Conservation (phyloP, 371 early-diverging fungal genomes). For the Capniomyces stellatus region DNA sequence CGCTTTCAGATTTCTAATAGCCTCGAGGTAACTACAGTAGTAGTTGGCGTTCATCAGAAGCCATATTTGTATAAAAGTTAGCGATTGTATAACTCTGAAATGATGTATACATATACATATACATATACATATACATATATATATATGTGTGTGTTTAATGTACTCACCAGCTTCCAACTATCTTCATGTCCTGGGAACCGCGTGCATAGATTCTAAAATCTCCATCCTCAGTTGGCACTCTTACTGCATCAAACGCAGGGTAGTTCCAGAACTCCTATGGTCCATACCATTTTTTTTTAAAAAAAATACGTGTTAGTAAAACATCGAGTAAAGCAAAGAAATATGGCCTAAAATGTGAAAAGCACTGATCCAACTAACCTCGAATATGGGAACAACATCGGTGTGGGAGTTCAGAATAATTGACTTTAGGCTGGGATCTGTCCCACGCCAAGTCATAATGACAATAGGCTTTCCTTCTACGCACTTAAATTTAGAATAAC, state of each 20-base stretch:
- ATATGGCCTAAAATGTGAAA: background rate
- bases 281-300: no score
- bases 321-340: background rate
- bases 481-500: slow-evolving; percentile 6
- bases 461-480: slow-evolving; percentile 47
- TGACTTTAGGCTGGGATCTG: slow-evolving; percentile 29
- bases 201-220: slow-evolving; percentile 53
- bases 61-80: no score
- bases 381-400: slow-evolving; percentile 69
- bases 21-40: slow-evolving; percentile 48
- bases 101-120: no score
- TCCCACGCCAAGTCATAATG: slow-evolving; percentile 43
- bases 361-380: background rate
- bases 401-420: slow-evolving; percentile 62
- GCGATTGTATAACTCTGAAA: no score
- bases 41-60: no score
- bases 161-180: no score
- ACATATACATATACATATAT: no score
- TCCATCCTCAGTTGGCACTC: slow-evolving; percentile 24
- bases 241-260: slow-evolving; percentile 53
- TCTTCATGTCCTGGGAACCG: slow-evolving; percentile 75
- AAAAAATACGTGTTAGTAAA: background rate
- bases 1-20: slow-evolving; percentile 36
- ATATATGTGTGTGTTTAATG: no score
- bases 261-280: slow-evolving; percentile 40